Evolutionary conservation across 495 filamentous ascomycete species (phyloP), one percentile per base, ranked within the genome.

Genomic region (Clohesyomyces aquaticus): DNA sequence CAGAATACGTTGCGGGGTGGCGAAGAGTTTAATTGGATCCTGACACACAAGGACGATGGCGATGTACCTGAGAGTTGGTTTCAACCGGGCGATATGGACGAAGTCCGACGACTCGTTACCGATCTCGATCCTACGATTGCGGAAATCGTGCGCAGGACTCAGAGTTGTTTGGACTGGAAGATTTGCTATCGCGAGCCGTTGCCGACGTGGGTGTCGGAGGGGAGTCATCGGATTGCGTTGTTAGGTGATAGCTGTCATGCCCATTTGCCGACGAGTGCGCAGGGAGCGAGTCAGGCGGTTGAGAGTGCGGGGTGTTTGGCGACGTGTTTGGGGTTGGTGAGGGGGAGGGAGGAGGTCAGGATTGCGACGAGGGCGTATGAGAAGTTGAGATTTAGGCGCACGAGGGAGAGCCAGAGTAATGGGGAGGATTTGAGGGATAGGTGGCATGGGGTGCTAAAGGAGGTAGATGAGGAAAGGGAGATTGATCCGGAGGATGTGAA

Each of bases 11-110:
- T 86, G 68, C 85, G 86, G 72, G 78, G 79, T 49, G 85, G 86
- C 0, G 77, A 77, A 21, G 86, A 89, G 56, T 84, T 87, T 38
- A 86, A 84, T 59, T 90, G 86, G 87, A 87, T 88, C 14, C 80
- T 87, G 32, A 89, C 87, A 18, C 86, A 88, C 64, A 81, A 80
- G 1, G 83, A 85, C 53, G 78, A 82, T 53, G 78, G 80, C 63
- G 81, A 85, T 65, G 84, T 84, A 35, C 83, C 87, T 56, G 85
- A 88, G 71, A 81, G 78, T 46, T 88, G 85, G 85, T 82, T 82
- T 58, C 81, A 85, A 26, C 82, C 84, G 1, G 85, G 83, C 14
- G 81, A 81, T 59, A 78, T 87, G 1, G 77, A 80, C 21, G 84
- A 86, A 48, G 82, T 84, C 1, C 77, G 77, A 61, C 81, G 89